Evolutionary conservation across 2,329 filamentous ascomycete species (phyloP).

Genomic region (Chrysosporium keratinophilum): DNA sequence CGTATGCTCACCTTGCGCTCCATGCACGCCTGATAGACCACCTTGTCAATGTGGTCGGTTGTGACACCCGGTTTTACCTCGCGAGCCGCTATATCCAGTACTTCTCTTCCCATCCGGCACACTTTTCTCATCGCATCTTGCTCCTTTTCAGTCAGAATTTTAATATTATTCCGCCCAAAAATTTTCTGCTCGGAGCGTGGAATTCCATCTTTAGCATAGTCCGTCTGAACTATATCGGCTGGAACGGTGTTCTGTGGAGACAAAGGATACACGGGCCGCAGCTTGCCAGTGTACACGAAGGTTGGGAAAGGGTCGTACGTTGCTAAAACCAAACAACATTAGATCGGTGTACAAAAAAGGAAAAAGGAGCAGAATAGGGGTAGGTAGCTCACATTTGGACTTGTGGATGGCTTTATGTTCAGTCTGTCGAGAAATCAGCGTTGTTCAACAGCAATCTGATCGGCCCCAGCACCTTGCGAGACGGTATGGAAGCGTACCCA

Average conservation of each 20-base stretch:
- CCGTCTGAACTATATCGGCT: constrained; percentile 68
- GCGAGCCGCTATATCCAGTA: constrained; percentile 80
- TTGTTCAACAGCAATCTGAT: neutral
- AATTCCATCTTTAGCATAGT: constrained; percentile 79
- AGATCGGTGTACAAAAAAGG: constrained; percentile 47
- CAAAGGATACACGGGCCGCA: constrained; percentile 81
- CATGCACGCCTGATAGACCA: constrained; percentile 89
- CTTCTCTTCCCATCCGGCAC: constrained; percentile 75
- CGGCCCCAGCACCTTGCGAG: constrained; percentile 20
- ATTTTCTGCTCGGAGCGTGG: constrained; percentile 55
- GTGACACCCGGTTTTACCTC: constrained; percentile 83
- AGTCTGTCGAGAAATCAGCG: constrained; percentile 41
- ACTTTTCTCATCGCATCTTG: constrained; percentile 89
- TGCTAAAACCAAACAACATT: constrained; percentile 76
- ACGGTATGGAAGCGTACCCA: constrained; percentile 56
- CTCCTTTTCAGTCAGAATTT: constrained; percentile 66
- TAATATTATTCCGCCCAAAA: constrained; percentile 66
- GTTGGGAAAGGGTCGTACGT: constrained; percentile 86
- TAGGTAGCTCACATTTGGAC: constrained; percentile 51
- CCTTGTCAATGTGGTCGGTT: constrained; percentile 87
- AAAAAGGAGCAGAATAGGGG: neutral
- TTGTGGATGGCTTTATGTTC: constrained; percentile 81
- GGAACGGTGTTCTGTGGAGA: constrained; percentile 64
- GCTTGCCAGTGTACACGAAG: constrained; percentile 67
- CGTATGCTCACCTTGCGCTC: constrained; percentile 66